phyloP scores from a whole-genome alignment of 129 eudicot species.

The Arctium minus region DNA sequence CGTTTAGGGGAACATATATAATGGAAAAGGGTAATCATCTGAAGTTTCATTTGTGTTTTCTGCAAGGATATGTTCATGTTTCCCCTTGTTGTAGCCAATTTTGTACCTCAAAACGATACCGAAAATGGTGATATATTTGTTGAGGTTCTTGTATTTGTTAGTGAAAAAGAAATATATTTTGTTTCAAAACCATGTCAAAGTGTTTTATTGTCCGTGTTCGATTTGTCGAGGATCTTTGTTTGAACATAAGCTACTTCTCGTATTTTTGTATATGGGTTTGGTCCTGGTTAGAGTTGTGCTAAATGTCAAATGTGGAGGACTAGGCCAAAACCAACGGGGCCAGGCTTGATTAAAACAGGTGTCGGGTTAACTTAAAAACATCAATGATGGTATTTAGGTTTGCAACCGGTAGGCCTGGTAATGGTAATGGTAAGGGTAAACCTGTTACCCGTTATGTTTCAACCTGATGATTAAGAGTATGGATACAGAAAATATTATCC shows the following conservation, averaged over 20 bases:
- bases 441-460: too few relatives aligned
- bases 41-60: neutral
- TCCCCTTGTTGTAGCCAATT: constrained; percentile 10
- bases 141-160: neutral
- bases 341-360: too few relatives aligned
- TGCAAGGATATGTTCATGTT: neutral
- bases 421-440: too few relatives aligned
- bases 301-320: too few relatives aligned
- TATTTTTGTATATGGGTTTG: neutral
- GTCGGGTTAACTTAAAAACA: neutral
- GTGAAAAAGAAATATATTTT: neutral
- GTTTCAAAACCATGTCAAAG: neutral
- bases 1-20: constrained; percentile 1
- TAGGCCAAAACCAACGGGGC: neutral
- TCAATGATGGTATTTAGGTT: neutral
- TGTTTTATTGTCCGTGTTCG: neutral
- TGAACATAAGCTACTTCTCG: neutral
- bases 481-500: too few relatives aligned
- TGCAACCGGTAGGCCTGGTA: too few relatives aligned
- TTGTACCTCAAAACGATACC: constrained; percentile 15
- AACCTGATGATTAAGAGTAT: too few relatives aligned
- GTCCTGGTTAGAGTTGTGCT: neutral
- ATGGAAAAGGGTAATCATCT: neutral
- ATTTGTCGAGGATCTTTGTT: neutral
- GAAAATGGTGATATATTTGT: constrained; percentile 1